These are phyloP conservation scores for Phanerochaete carnosa DNA, from an alignment of 768 basidiomycete genomes.

Conservation along the genomic window DNA sequence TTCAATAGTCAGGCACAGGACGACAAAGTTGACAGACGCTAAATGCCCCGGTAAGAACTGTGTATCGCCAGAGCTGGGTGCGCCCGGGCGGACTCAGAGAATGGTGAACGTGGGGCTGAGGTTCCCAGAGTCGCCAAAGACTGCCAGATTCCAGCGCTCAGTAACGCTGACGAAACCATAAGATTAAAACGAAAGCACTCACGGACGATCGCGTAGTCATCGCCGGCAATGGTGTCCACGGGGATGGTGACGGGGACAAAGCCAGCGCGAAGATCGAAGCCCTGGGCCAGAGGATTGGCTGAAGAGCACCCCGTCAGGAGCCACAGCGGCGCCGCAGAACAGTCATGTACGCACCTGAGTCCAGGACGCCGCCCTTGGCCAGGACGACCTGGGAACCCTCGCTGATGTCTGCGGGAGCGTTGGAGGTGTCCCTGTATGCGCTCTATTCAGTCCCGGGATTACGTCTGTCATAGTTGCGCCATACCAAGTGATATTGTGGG, in stretches of 20 bases:
- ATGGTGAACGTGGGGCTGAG: constrained; percentile 27
- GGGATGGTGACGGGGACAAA: constrained; percentile 36
- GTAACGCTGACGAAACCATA: background rate
- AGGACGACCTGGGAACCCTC: constrained; percentile 40
- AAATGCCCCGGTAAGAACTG: too few relatives aligned
- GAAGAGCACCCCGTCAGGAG: background rate
- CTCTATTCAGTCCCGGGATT: background rate
- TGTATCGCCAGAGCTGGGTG: too few relatives aligned
- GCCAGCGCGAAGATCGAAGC: constrained; percentile 39
- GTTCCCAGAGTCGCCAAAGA: constrained; percentile 48
- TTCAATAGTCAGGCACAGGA: too few relatives aligned
- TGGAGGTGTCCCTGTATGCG: constrained; percentile 34
- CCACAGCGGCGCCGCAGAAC: background rate
- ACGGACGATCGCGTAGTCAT: constrained; percentile 52
- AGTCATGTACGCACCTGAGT: constrained; percentile 40
- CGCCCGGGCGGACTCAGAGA: too few relatives aligned
- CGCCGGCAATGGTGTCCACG: constrained; percentile 25
- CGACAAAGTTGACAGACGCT: too few relatives aligned
- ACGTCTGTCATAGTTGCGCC: constrained; percentile 8
- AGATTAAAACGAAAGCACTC: constrained; percentile 25
- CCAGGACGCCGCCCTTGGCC: constrained; percentile 37
- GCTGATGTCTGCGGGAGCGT: constrained; percentile 35
- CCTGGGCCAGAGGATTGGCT: constrained; percentile 42
- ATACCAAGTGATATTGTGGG: constrained; percentile 47
- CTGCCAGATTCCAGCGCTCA: constrained; percentile 20